phyloP scores from a whole-genome alignment of 192 early-diverging fungal genomes.

The Lunasporangiospora selenospora region DNA sequence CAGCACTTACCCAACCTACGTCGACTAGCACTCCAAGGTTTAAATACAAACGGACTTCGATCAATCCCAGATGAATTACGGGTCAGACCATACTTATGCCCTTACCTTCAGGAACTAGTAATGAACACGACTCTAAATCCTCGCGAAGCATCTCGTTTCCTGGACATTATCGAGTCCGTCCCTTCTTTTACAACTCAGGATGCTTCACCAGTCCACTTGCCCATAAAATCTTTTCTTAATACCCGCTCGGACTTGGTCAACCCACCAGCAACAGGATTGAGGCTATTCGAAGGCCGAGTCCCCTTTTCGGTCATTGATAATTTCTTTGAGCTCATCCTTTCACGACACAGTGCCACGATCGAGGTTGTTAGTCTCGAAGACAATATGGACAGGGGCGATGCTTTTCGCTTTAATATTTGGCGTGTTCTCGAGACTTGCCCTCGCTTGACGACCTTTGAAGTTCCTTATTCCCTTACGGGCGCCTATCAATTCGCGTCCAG shows the following conservation, averaged over 20 bases:
- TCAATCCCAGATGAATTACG: too few species aligned
- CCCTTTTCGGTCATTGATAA: conserved; percentile 4
- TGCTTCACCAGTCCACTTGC: too few species aligned
- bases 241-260: too few species aligned
- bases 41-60: too few species aligned
- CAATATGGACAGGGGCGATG: background rate
- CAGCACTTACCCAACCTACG: conserved; percentile 9
- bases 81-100: too few species aligned
- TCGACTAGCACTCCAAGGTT: too few species aligned
- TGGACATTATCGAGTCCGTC: conserved; percentile 7
- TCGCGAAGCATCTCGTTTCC: conserved; percentile 6
- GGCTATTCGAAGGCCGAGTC: conserved; percentile 11
- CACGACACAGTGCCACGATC: conserved; percentile 3
- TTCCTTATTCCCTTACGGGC: conserved; percentile 10
- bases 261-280: too few species aligned
- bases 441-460: background rate
- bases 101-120: too few species aligned
- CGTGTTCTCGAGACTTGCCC: conserved; percentile 22
- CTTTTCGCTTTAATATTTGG: conserved; percentile 26
- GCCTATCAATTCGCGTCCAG: too few species aligned
- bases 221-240: too few species aligned
- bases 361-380: conserved; percentile 11
- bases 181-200: too few species aligned
- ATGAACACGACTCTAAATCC: too few species aligned
- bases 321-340: conserved; percentile 15